These are phyloP conservation scores for Phytophthora melonis DNA, from an alignment of 352 stramenopile genomes.

Conservation along the genomic window DNA sequence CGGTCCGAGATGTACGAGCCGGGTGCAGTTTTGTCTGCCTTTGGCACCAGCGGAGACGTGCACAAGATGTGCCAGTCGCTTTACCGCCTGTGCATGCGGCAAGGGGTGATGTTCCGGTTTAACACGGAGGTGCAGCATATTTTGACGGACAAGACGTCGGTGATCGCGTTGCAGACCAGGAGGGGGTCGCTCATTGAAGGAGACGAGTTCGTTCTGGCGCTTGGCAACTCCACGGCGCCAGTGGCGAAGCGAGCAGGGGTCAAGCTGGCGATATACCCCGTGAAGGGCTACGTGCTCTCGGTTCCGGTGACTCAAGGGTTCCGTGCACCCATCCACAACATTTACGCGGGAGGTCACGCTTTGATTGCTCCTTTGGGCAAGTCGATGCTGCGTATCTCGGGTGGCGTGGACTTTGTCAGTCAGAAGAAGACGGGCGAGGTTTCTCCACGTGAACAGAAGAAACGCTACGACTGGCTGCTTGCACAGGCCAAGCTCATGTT, in stretches of 20 bases:
- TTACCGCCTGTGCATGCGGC: constrained; percentile 78
- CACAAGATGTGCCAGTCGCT: constrained; percentile 91
- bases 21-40: constrained; percentile 80
- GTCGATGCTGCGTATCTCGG: constrained; percentile 74
- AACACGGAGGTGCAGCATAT: constrained; percentile 87
- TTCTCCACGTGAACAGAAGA: constrained; percentile 76
- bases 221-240: constrained; percentile 80
- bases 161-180: constrained; percentile 84
- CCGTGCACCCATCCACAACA: constrained; percentile 77
- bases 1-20: constrained; percentile 64
- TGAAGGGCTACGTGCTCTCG: constrained; percentile 90
- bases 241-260: constrained; percentile 75
- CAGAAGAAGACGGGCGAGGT: constrained; percentile 62
- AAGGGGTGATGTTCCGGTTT: constrained; percentile 91
- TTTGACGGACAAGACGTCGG: constrained; percentile 74
- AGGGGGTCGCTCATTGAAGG: constrained; percentile 88
- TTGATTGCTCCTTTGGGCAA: constrained; percentile 81
- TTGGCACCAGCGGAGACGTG: constrained; percentile 87
- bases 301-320: constrained; percentile 75
- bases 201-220: constrained; percentile 86
- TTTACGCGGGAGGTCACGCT: constrained; percentile 82
- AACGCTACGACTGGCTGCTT: constrained; percentile 84
- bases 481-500: constrained; percentile 81
- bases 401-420: constrained; percentile 81
- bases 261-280: constrained; percentile 84